Evolutionary conservation across 345 rosid species (phyloP).

Genomic region (Raphanus sativus): DNA sequence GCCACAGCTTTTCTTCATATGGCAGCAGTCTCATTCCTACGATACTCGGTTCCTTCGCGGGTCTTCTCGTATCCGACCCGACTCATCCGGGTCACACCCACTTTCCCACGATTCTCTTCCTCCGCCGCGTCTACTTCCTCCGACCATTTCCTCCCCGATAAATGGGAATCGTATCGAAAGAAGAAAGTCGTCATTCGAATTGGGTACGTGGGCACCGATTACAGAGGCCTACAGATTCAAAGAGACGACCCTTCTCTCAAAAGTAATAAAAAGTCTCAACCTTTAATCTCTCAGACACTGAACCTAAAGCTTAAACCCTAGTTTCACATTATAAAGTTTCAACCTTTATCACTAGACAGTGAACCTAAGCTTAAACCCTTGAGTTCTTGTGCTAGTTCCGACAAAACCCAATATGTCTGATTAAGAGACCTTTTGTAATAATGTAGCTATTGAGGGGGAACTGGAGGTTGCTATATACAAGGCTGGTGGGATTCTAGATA

Average conservation of each 20-base stretch:
- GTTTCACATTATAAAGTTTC: neutral
- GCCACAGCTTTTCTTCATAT: neutral
- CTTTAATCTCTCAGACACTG: neutral
- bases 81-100: constrained; percentile 27
- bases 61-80: constrained; percentile 29
- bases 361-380: constrained; percentile 13
- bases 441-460: constrained; percentile 84
- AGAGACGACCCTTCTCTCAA: constrained; percentile 63
- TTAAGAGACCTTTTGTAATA: constrained; percentile 6
- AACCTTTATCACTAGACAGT: neutral
- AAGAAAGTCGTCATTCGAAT: constrained; percentile 83
- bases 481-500: constrained; percentile 85
- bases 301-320: neutral
- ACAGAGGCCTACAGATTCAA: constrained; percentile 87
- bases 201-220: constrained; percentile 81
- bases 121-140: constrained; percentile 26
- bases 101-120: constrained; percentile 19
- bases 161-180: constrained; percentile 76
- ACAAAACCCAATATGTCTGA: neutral
- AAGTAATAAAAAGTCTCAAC: constrained; percentile 46
- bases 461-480: constrained; percentile 74
- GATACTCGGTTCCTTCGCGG: constrained; percentile 42
- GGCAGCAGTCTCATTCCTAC: constrained; percentile 42
- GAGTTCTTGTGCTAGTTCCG: neutral
- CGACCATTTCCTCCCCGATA: too few relatives aligned